Base-by-base conservation (phyloP, 164 flowering plant genomes). In the Nymphaea colorata region DNA sequence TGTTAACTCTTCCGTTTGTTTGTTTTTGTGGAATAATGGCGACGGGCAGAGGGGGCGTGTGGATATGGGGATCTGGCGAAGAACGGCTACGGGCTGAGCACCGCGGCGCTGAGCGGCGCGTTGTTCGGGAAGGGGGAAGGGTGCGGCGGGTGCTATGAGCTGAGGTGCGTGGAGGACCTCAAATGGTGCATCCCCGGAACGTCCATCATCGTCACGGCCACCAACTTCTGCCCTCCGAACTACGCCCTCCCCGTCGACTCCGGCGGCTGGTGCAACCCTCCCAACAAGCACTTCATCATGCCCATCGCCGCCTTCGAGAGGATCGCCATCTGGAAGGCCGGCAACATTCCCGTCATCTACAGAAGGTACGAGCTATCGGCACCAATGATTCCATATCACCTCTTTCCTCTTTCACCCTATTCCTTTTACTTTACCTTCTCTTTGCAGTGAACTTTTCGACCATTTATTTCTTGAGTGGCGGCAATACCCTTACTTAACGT, bases 241-340 rank as follows among this genome's bases (percentile, higher is more conserved):
- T 90, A 80, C 68, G 96, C 91, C 0, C 81, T 91, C 53, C 63
- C 75, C 1, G 59, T 79, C 4, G 92, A 88, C 25, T 86, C 73
- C 5, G 97, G 96, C 0, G 98, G 97, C 4, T 79, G 76, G 65
- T 91, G 99, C 70, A 94, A 91, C 71, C 88, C 91, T 47, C 97
- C 96, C 2, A 94, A 90, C 67, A 75, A 79, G 53, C 96, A 94
- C 66, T 90, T 94, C 61, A 91, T 89, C 3, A 79, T 91, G 15
- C 96, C 96, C 6, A 91, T 94, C 64, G 91, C 90, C 63, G 93
- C 93, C 3, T 94, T 89, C 62, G 97, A 94, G 83, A 94, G 90
- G 80, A 90, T 94, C 71, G 99, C 96, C 2, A 75, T 88, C 59
- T 94, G 99, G 99, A 91, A 91, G 72, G 99, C 96, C 59, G 88